Percentiles rank a stretch among this genome's conserved stretches.
These are phyloP conservation scores for Lipomyces sp. DNA, from an alignment of 805 yeast species.

Conservation along the genomic window DNA sequence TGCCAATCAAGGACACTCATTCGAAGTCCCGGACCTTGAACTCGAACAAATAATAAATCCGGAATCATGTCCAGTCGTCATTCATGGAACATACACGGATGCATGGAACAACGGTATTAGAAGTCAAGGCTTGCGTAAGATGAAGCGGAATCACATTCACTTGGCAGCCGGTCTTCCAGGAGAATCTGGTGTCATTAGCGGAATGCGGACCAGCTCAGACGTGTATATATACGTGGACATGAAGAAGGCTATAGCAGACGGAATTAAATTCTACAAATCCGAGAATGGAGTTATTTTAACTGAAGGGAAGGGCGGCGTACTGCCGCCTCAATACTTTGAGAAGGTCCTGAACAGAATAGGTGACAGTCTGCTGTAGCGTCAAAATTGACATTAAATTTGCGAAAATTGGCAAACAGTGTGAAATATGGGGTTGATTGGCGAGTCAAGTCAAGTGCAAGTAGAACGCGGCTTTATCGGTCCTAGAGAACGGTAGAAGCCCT, in stretches of 20 bases:
- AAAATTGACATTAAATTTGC: neutral
- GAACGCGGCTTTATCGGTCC: neutral
- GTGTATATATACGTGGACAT: slow-evolving; percentile 69
- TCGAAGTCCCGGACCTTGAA: slow-evolving; percentile 53
- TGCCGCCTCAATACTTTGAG: slow-evolving; percentile 53
- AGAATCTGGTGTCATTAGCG: slow-evolving; percentile 62
- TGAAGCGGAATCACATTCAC: slow-evolving; percentile 87
- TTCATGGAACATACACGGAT: slow-evolving; percentile 76
- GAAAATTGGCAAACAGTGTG: neutral
- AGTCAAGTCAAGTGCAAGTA: neutral
- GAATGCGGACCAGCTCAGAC: slow-evolving; percentile 65
- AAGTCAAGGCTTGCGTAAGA: slow-evolving; percentile 62
- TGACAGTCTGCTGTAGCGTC: slow-evolving; percentile 3
- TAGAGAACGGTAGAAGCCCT: no score
- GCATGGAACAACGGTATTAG: slow-evolving; percentile 50
- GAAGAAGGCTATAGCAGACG: slow-evolving; percentile 52
- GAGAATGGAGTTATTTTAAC: slow-evolving; percentile 76
- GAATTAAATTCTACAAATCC: slow-evolving; percentile 62
- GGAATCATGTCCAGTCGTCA: slow-evolving; percentile 57
- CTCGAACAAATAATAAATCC: slow-evolving; percentile 47
- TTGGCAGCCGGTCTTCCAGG: slow-evolving; percentile 66
- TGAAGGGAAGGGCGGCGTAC: slow-evolving; percentile 63
- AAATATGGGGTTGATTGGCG: neutral
- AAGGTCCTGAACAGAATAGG: slow-evolving; percentile 47
- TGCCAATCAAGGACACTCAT: slow-evolving; percentile 93